phyloP scores from a whole-genome alignment of 2,329 filamentous ascomycete species.

The Phyllosticta citrichinensis region DNA sequence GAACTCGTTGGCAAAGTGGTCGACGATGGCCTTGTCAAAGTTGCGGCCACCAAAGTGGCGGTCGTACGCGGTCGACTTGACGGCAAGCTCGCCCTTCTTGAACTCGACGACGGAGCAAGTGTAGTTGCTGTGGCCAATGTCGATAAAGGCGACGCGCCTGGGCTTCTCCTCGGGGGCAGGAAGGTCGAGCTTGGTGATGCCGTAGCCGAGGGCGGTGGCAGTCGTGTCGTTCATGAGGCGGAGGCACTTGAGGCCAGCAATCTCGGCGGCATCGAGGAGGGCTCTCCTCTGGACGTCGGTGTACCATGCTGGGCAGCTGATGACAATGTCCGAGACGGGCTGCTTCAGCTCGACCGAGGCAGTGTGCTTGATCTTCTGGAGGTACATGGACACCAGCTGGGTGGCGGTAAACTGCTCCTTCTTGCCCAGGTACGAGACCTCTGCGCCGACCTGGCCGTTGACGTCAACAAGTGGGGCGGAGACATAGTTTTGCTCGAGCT shows the following conservation, averaged over 20 bases:
- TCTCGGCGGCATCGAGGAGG: constrained; percentile 83
- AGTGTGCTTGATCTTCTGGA: constrained; percentile 88
- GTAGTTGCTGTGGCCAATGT: constrained; percentile 95
- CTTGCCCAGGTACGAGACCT: constrained; percentile 87
- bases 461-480: constrained; percentile 79
- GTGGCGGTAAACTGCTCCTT: constrained; percentile 93
- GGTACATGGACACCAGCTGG: constrained; percentile 88
- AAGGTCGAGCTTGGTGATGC: constrained; percentile 95
- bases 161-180: constrained; percentile 84
- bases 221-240: constrained; percentile 97
- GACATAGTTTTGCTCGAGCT: constrained; percentile 85
- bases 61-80: constrained; percentile 88
- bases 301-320: constrained; percentile 95
- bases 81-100: constrained; percentile 88
- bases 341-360: constrained; percentile 79
- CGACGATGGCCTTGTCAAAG: constrained; percentile 89
- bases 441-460: constrained; percentile 87
- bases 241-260: constrained; percentile 85
- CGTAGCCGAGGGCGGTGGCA: constrained; percentile 88
- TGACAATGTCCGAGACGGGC: constrained; percentile 83
- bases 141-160: constrained; percentile 79
- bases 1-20: constrained; percentile 93
- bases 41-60: constrained; percentile 95
- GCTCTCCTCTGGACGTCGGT: constrained; percentile 85
- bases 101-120: constrained; percentile 92